Percentiles rank a stretch among this genome's conserved stretches.
phyloP scores from a whole-genome alignment of 1,284 basidiomycete genomes.

The Rhodotorula sp. region DNA sequence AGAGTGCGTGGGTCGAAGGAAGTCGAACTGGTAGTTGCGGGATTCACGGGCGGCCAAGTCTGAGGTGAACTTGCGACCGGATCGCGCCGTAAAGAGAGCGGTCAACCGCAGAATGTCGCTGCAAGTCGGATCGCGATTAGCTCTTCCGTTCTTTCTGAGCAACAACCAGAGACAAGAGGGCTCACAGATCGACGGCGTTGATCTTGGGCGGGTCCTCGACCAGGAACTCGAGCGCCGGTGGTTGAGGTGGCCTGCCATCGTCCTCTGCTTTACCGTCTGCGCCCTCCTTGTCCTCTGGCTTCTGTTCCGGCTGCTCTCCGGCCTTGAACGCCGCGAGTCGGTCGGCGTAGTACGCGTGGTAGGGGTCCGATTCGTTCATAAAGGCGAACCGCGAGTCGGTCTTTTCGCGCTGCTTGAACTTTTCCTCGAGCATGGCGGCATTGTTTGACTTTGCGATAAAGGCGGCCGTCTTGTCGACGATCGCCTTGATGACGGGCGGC shows the following conservation, averaged over 20 bases:
- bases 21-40: slow-evolving; percentile 97
- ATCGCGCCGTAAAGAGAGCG: slow-evolving; percentile 89
- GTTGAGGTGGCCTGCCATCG: slow-evolving; percentile 61
- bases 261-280: slow-evolving; percentile 44
- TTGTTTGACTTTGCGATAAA: slow-evolving; percentile 89
- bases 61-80: slow-evolving; percentile 82
- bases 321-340: slow-evolving; percentile 73
- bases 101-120: slow-evolving; percentile 63
- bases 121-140: neutral
- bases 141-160: slow-evolving; percentile 33
- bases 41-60: slow-evolving; percentile 84
- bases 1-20: slow-evolving; percentile 90
- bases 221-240: slow-evolving; percentile 70
- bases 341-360: slow-evolving; percentile 94
- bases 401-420: slow-evolving; percentile 90
- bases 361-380: slow-evolving; percentile 85
- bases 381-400: slow-evolving; percentile 96
- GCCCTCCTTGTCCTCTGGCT: slow-evolving; percentile 37
- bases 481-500: slow-evolving; percentile 61
- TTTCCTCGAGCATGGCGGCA: slow-evolving; percentile 86
- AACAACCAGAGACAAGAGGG: neutral
- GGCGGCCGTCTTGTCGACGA: slow-evolving; percentile 94
- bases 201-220: slow-evolving; percentile 80
- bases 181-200: slow-evolving; percentile 84
- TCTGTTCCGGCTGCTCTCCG: slow-evolving; percentile 56